phyloP scores from a whole-genome alignment of 2,329 filamentous ascomycete genomes.

The Camillea tinctor region DNA sequence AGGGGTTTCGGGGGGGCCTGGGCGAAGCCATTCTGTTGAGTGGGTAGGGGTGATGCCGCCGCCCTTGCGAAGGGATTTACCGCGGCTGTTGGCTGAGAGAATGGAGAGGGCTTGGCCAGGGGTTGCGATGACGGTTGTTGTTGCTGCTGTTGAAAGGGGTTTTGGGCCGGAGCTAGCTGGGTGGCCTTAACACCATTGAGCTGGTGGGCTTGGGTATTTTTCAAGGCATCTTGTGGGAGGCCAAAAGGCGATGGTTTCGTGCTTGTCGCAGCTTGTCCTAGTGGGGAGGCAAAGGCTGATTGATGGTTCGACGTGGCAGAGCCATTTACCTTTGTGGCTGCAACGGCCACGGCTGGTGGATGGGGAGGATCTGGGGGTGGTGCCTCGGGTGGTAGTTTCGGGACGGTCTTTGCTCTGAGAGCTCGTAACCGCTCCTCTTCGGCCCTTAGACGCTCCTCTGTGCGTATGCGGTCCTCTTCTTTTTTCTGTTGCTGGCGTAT shows the following conservation, averaged over 20 bases:
- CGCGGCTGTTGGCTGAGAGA: slow-evolving; percentile 9
- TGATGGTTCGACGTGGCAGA: not conserved
- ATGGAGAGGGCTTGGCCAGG: slow-evolving; percentile 4
- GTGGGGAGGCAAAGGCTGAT: not conserved
- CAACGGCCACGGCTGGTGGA: slow-evolving; percentile 17
- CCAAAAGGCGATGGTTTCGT: slow-evolving; percentile 5
- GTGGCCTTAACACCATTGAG: slow-evolving; percentile 20
- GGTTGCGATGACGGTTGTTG: slow-evolving; percentile 3
- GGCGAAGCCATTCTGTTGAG: slow-evolving; percentile 19
- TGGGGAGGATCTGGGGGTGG: slow-evolving; percentile 8
- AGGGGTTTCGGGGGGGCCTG: slow-evolving; percentile 16
- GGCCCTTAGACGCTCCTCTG: slow-evolving; percentile 44
- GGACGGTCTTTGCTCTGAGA: slow-evolving; percentile 45
- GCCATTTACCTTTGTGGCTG: not conserved
- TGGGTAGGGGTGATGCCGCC: not conserved
- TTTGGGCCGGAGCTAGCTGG: slow-evolving; percentile 3
- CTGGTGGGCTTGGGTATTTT: slow-evolving; percentile 11
- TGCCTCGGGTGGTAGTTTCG: slow-evolving; percentile 38
- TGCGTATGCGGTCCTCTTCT: slow-evolving; percentile 45
- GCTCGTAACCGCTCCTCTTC: slow-evolving; percentile 49
- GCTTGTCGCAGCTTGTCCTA: not conserved
- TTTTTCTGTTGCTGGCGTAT: slow-evolving; percentile 45
- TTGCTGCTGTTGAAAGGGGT: slow-evolving; percentile 1
- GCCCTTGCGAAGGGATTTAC: slow-evolving; percentile 6
- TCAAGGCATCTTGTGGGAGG: slow-evolving; percentile 2